A percentile compares a stretch with the other conserved stretches of the same genome.
These are phyloP conservation scores for Vaccinium vitisidaea DNA, from an alignment of 148 eudicot genomes.

Conservation along the genomic window DNA sequence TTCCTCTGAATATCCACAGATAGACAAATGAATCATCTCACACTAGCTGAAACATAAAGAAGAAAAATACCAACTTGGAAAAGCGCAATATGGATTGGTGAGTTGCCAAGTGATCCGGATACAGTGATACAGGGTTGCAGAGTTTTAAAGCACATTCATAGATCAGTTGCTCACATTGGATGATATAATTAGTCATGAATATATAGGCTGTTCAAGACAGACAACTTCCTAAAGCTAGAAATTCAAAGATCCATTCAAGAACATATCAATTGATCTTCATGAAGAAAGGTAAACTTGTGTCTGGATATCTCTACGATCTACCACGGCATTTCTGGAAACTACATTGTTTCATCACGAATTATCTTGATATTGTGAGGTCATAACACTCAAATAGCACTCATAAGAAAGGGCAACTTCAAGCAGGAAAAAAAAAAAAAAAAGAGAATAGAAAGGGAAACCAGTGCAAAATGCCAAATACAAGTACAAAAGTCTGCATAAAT, in stretches of 20 bases:
- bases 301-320: background rate
- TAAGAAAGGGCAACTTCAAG: background rate
- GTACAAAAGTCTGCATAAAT: background rate
- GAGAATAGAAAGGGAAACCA: background rate
- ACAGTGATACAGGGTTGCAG: background rate
- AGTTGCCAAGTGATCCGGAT: background rate
- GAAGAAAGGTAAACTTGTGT: background rate
- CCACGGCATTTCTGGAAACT: constrained; percentile 9
- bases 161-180: background rate
- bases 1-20: constrained; percentile 63
- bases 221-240: background rate
- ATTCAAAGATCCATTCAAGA: constrained; percentile 13
- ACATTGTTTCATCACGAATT: background rate
- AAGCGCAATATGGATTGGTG: background rate
- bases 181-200: background rate
- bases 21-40: constrained; percentile 14
- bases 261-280: background rate
- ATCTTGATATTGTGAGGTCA: background rate
- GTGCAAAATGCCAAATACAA: background rate
- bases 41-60: background rate
- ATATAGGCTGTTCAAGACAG: background rate
- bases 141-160: background rate
- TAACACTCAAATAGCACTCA: background rate
- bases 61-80: background rate
- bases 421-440: background rate